Evolutionary conservation across 257 asterid species (phyloP).

Genomic region (Agastache rugosa): DNA sequence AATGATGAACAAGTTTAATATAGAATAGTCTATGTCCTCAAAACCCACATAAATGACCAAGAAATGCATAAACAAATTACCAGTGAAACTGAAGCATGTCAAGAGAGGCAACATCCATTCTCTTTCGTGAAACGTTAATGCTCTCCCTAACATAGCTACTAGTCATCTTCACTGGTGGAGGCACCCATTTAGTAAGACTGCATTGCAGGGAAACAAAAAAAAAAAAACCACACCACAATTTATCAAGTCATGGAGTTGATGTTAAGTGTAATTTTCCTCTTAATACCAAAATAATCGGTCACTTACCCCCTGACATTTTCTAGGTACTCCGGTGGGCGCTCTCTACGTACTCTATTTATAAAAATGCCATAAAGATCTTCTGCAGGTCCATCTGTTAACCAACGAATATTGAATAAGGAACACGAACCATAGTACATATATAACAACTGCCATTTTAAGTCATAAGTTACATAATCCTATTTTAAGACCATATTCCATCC

Average conservation of each 20-base stretch:
- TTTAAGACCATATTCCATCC: slow-evolving; percentile 12
- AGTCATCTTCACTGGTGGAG: slow-evolving; percentile 98
- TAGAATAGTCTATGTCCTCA: neutral
- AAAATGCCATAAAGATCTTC: slow-evolving; percentile 97
- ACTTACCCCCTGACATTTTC: slow-evolving; percentile 90
- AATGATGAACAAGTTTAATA: slow-evolving; percentile 25
- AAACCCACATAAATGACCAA: slow-evolving; percentile 19
- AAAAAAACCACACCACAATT: neutral
- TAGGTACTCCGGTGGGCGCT: slow-evolving; percentile 88
- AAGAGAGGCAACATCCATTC: slow-evolving; percentile 91
- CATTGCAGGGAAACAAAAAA: slow-evolving; percentile 34
- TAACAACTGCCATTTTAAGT: neutral
- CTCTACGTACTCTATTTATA: slow-evolving; percentile 90
- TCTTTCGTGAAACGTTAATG: slow-evolving; percentile 75
- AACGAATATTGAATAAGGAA: slow-evolving; percentile 18
- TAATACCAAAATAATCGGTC: neutral
- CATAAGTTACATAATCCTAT: neutral
- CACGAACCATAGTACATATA: neutral
- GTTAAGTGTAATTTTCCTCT: neutral
- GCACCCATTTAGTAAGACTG: slow-evolving; percentile 99
- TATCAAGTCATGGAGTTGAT: neutral
- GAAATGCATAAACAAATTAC: slow-evolving; percentile 42
- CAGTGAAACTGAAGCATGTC: slow-evolving; percentile 99
- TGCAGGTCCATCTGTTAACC: slow-evolving; percentile 88
- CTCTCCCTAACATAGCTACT: slow-evolving; percentile 76